phyloP scores from a whole-genome alignment of 164 flowering plant genomes.

The Nymphaea colorata region DNA sequence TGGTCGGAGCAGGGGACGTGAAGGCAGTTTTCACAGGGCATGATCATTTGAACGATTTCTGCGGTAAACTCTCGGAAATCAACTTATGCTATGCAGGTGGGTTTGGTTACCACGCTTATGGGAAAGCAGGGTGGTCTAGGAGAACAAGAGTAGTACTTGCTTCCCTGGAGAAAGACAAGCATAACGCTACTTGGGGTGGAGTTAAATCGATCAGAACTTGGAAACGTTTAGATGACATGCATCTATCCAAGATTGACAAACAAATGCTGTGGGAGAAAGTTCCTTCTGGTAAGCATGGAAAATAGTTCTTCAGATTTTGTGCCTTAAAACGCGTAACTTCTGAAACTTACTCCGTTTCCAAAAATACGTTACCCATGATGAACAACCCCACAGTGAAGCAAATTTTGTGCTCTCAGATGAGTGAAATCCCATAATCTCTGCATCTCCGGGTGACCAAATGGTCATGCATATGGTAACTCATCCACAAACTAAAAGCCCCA shows the following conservation, averaged over 20 bases:
- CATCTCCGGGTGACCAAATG: background rate
- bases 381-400: background rate
- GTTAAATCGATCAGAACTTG: slow-evolving; percentile 88
- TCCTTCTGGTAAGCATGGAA: slow-evolving; percentile 24
- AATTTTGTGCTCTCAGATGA: background rate
- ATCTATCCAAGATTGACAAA: slow-evolving; percentile 49
- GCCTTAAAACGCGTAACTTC: background rate
- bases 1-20: slow-evolving; percentile 81
- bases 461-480: background rate
- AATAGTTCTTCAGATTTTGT: background rate
- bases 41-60: slow-evolving; percentile 88
- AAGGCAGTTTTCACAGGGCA: slow-evolving; percentile 86
- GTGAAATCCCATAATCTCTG: background rate
- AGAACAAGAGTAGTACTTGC: slow-evolving; percentile 78
- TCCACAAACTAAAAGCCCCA: background rate
- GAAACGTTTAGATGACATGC: slow-evolving; percentile 80
- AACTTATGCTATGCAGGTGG: slow-evolving; percentile 90
- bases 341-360: too few relatives aligned
- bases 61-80: slow-evolving; percentile 62
- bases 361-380: background rate
- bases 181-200: slow-evolving; percentile 53
- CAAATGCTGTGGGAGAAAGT: slow-evolving; percentile 67
- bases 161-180: slow-evolving; percentile 41
- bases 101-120: slow-evolving; percentile 97
- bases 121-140: slow-evolving; percentile 85